phyloP scores from a whole-genome alignment of 345 rosid genomes.

The Hypericum androsaemum region DNA sequence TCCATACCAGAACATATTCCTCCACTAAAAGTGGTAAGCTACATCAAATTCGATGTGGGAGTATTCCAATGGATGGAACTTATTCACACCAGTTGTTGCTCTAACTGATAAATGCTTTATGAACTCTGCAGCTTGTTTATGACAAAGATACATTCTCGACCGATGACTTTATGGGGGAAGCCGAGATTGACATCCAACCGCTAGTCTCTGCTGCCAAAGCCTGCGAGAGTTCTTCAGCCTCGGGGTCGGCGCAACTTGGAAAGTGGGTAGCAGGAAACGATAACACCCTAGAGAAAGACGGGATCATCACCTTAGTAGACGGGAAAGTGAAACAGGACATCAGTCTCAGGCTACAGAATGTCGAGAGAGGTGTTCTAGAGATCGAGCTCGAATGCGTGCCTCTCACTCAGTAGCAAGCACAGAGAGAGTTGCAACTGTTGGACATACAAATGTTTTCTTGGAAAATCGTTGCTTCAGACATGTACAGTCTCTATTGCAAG shows the following conservation, averaged over 20 bases:
- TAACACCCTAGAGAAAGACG: conserved; percentile 22
- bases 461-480: too few species aligned
- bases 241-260: conserved; percentile 28
- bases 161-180: conserved; percentile 38
- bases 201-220: conserved; percentile 31
- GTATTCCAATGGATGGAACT: background rate
- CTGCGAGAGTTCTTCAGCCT: conserved; percentile 20
- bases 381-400: conserved; percentile 5
- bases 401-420: background rate
- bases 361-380: conserved; percentile 22
- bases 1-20: conserved; percentile 60
- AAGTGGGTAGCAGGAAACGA: conserved; percentile 28
- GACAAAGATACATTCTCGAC: conserved; percentile 34
- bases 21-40: conserved; percentile 53
- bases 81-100: background rate
- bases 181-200: conserved; percentile 31
- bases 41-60: too few species aligned
- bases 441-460: too few species aligned
- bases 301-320: conserved; percentile 23
- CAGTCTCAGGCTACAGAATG: conserved; percentile 30
- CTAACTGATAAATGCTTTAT: background rate
- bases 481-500: too few species aligned
- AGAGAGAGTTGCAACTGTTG: background rate
- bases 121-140: conserved; percentile 14
- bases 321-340: conserved; percentile 33